Conservation (phyloP, 176 grass and related monocot species). For the Ensete ventricosum region DNA sequence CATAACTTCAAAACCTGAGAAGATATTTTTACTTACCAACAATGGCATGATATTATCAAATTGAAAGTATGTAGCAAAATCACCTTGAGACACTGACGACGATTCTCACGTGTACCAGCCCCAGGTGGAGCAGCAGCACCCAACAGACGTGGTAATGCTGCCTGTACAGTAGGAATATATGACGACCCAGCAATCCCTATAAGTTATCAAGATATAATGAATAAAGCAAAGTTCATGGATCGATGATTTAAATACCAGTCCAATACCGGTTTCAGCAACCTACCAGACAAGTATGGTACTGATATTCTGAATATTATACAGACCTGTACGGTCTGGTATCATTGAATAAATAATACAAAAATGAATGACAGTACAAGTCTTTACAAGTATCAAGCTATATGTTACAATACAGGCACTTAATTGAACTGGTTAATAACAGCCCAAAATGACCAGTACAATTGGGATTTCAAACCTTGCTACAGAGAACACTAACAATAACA, state of each 20-base stretch:
- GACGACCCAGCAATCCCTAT: conserved; percentile 69
- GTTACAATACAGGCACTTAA: too few relatives aligned
- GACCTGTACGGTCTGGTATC: too few relatives aligned
- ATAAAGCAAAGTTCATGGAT: background rate
- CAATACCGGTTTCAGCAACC: too few relatives aligned
- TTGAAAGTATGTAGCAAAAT: background rate
- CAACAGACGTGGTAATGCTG: conserved; percentile 74
- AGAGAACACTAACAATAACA: background rate
- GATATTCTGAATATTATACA: too few relatives aligned
- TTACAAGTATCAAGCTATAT: too few relatives aligned
- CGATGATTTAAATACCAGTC: too few relatives aligned
- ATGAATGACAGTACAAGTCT: too few relatives aligned
- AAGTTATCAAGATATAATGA: background rate
- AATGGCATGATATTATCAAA: background rate
- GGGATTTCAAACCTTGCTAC: background rate
- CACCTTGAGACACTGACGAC: conserved; percentile 95
- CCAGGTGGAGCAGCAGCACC: conserved; percentile 81
- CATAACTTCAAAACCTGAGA: conserved; percentile 88
- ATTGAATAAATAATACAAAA: too few relatives aligned
- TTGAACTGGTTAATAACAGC: too few relatives aligned
- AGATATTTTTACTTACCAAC: conserved; percentile 1
- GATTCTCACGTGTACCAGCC: conserved; percentile 79
- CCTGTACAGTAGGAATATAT: conserved; percentile 75
- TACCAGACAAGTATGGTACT: too few relatives aligned
- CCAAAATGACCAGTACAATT: too few relatives aligned